Conservation (phyloP, 2,329 filamentous ascomycete species). For the Beauveria sp. region DNA sequence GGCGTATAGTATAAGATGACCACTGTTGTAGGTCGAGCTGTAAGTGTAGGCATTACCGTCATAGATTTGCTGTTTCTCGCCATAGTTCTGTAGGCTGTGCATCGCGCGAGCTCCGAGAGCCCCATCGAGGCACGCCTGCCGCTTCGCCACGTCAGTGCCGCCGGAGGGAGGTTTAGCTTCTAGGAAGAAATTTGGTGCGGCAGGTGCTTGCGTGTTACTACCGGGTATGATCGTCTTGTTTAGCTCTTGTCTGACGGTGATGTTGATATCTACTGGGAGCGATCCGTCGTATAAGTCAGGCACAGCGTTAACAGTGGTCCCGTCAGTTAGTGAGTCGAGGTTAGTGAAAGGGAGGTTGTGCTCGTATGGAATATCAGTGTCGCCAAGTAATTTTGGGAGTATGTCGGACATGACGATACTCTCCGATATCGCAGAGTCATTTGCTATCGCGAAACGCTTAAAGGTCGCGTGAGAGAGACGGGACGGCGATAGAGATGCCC, state of each 20-base stretch:
- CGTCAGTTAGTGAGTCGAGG: too few species aligned
- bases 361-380: too few species aligned
- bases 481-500: not conserved
- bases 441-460: not conserved
- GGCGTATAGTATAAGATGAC: slow-evolving; percentile 30
- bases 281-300: too few species aligned
- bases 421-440: not conserved
- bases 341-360: too few species aligned
- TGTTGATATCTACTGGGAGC: too few species aligned
- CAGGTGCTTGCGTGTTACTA: slow-evolving; percentile 13
- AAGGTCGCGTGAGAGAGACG: not conserved
- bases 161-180: slow-evolving; percentile 30
- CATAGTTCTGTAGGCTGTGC: slow-evolving; percentile 29
- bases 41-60: slow-evolving; percentile 32
- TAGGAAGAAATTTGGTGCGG: slow-evolving; percentile 34
- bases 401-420: not conserved
- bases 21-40: slow-evolving; percentile 29
- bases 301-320: too few species aligned
- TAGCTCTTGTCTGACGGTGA: slow-evolving; percentile 2
- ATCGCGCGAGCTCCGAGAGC: slow-evolving; percentile 30
- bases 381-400: too few species aligned
- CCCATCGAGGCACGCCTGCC: slow-evolving; percentile 30
- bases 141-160: slow-evolving; percentile 16
- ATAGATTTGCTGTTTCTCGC: slow-evolving; percentile 22
- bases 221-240: not conserved